Percentiles rank a stretch among this genome's conserved stretches.
These are phyloP conservation scores for Fusarium nygamai DNA, from an alignment of 2,329 filamentous ascomycete genomes.

Conservation along the genomic window DNA sequence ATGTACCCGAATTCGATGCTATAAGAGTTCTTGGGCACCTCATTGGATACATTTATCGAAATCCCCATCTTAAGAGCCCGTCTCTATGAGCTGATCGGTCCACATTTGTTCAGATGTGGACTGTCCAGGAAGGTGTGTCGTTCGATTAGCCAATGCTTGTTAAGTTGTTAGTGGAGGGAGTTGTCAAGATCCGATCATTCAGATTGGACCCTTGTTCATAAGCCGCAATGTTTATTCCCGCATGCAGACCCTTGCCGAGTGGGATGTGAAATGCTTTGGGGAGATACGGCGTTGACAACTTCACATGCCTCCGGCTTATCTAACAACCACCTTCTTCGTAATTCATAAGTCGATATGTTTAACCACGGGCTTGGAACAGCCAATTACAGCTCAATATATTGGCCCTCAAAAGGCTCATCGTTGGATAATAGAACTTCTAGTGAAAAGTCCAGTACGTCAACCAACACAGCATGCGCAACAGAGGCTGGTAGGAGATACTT, in stretches of 20 bases:
- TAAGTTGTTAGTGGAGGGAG: not conserved
- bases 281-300: not conserved
- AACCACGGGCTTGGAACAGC: rapidly evolving
- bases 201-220: not conserved
- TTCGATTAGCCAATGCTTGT: not conserved
- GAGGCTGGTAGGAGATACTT: not conserved
- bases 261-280: not conserved
- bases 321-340: not conserved
- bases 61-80: not conserved
- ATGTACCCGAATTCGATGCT: not conserved
- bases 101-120: not conserved
- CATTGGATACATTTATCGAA: conserved; percentile 15
- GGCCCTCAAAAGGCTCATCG: no score
- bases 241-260: not conserved
- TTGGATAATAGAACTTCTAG: no score
- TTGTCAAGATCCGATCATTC: not conserved
- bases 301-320: not conserved
- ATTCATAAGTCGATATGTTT: not conserved
- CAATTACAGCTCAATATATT: no score
- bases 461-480: not conserved
- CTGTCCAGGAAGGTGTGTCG: not conserved
- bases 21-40: not conserved
- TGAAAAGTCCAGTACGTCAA: not conserved
- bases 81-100: conserved; percentile 1
- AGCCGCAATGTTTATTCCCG: not conserved